These are phyloP conservation scores for Trypanosoma avium DNA, from an alignment of 208 protist species.

Conservation along the genomic window DNA sequence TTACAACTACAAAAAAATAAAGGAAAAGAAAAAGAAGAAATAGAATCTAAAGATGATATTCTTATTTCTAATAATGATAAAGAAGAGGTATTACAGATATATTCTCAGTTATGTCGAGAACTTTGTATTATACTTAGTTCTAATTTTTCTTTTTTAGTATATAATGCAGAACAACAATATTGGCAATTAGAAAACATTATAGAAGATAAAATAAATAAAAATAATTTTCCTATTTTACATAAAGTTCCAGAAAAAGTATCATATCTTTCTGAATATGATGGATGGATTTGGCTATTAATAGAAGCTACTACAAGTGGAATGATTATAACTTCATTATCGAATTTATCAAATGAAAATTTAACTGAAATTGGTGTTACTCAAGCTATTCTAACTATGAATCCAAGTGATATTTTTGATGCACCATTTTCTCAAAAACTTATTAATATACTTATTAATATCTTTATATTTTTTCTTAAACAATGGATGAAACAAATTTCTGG, in stretches of 20 bases:
- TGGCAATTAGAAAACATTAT: slow-evolving; percentile 22
- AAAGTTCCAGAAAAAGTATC: slow-evolving; percentile 27
- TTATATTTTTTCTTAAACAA: slow-evolving; percentile 26
- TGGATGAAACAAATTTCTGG: slow-evolving; percentile 22
- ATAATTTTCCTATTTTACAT: slow-evolving; percentile 27
- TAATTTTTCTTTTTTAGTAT: slow-evolving; percentile 33
- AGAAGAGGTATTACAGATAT: neutral
- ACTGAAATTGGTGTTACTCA: slow-evolving; percentile 17
- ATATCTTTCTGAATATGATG: slow-evolving; percentile 36
- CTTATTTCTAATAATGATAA: neutral
- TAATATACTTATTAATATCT: neutral
- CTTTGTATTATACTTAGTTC: slow-evolving; percentile 12
- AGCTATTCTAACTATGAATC: slow-evolving; percentile 20
- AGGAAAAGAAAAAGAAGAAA: neutral
- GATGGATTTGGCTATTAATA: slow-evolving; percentile 50
- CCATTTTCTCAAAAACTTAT: slow-evolving; percentile 11
- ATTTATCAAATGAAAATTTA: too few relatives aligned
- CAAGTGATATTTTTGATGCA: slow-evolving; percentile 9
- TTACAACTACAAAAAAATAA: neutral
- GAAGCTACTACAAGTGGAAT: slow-evolving; percentile 6
- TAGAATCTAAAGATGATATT: neutral
- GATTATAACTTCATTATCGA: too few relatives aligned
- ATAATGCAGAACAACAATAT: slow-evolving; percentile 43
- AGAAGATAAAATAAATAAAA: neutral
- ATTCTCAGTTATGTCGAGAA: slow-evolving; percentile 10